These are phyloP conservation scores for Cyclotella kingstonii DNA, from an alignment of 108 stramenopile species.

Conservation along the genomic window DNA sequence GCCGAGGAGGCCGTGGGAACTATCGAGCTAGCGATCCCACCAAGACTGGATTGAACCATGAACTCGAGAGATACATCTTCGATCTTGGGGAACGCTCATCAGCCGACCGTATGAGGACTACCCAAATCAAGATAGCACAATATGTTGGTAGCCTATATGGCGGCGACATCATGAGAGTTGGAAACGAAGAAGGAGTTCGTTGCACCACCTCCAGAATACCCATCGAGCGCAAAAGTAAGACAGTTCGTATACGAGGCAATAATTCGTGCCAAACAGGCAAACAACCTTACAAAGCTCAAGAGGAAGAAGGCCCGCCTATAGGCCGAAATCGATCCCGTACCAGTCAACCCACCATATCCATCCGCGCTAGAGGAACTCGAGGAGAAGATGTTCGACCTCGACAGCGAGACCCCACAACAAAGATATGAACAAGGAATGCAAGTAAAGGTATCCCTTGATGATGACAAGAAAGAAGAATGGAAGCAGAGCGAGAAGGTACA, in stretches of 20 bases:
- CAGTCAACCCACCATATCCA: neutral
- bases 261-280: neutral
- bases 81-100: slow-evolving; percentile 10
- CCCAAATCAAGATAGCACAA: slow-evolving; percentile 14
- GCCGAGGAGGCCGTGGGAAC: neutral
- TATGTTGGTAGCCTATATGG: slow-evolving; percentile 13
- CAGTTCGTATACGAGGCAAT: slow-evolving; percentile 1
- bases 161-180: slow-evolving; percentile 20
- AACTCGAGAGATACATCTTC: slow-evolving; percentile 7
- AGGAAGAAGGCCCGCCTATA: neutral
- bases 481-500: neutral
- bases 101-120: slow-evolving; percentile 9
- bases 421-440: neutral
- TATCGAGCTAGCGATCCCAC: neutral
- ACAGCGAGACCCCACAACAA: neutral
- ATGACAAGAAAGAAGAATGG: neutral
- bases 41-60: slow-evolving; percentile 12
- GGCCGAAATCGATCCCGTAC: neutral
- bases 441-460: neutral
- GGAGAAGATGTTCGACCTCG: slow-evolving; percentile 3
- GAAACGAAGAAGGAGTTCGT: slow-evolving; percentile 17
- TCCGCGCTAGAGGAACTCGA: slow-evolving; percentile 1
- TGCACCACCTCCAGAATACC: slow-evolving; percentile 1
- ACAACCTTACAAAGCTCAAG: slow-evolving; percentile 2
- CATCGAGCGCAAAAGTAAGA: neutral